phyloP scores from a whole-genome alignment of 176 grass and related monocot genomes.

The Aegilops bicornis region DNA sequence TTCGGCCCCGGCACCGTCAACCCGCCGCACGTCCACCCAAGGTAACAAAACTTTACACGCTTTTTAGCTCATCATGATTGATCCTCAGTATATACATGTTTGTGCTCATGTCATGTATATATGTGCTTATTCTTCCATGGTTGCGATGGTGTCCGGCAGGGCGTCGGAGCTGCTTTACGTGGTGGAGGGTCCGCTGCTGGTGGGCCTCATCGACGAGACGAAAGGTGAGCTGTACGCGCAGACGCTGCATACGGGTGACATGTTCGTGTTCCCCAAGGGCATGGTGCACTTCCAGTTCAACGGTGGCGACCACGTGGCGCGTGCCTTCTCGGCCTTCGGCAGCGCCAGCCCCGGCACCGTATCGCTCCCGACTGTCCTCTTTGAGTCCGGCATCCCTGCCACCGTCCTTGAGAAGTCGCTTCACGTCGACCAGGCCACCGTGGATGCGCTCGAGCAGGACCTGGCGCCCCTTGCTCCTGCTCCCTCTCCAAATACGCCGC shows the following conservation, averaged over 20 bases:
- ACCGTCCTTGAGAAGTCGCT: constrained; percentile 28
- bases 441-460: constrained; percentile 12
- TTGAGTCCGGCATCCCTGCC: constrained; percentile 34
- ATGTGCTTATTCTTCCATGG: too few relatives aligned
- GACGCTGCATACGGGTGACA: constrained; percentile 32
- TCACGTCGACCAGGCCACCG: constrained; percentile 8
- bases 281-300: constrained; percentile 47
- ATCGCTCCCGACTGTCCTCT: constrained; percentile 7
- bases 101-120: too few relatives aligned
- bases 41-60: constrained; percentile 7
- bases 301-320: background rate
- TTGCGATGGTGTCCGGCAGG: background rate
- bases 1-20: constrained; percentile 30
- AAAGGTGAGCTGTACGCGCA: constrained; percentile 28
- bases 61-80: too few relatives aligned
- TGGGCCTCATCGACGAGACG: constrained; percentile 30
- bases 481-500: background rate
- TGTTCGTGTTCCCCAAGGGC: constrained; percentile 53
- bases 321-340: constrained; percentile 38
- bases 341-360: constrained; percentile 42
- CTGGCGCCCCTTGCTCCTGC: background rate
- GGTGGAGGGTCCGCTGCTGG: constrained; percentile 5
- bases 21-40: constrained; percentile 48
- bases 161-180: constrained; percentile 37
- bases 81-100: too few relatives aligned